Evolutionary conservation across 306 rosid genomes (phyloP).

Genomic region (Cucurbita pepo): DNA sequence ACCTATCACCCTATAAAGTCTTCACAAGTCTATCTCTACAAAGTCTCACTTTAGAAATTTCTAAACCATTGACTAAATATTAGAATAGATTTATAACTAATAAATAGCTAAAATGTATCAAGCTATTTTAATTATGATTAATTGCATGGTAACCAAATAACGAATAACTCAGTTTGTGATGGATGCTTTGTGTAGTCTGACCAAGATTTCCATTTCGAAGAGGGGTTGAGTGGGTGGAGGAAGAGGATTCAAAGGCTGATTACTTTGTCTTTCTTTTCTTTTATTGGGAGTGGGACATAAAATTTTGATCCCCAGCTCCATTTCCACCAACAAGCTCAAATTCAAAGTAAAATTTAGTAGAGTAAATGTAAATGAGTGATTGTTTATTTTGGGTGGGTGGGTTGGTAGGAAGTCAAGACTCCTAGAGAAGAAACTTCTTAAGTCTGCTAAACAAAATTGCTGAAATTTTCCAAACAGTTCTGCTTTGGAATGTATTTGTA

Average conservation of each 20-base stretch:
- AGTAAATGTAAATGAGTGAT: neutral
- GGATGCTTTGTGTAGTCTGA: neutral
- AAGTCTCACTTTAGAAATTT: neutral
- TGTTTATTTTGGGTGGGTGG: neutral
- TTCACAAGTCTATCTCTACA: no score
- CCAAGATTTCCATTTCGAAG: neutral
- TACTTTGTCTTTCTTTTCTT: neutral
- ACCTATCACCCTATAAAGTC: no score
- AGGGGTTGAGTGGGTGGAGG: neutral
- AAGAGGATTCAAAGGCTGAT: neutral
- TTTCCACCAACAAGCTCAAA: neutral
- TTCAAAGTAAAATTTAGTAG: neutral
- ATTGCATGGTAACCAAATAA: neutral
- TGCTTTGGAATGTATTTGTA: neutral
- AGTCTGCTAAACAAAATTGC: neutral
- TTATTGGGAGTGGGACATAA: neutral
- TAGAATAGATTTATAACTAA: no score
- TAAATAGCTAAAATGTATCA: neutral
- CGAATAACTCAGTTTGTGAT: neutral
- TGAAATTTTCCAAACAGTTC: neutral
- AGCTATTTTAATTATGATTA: neutral
- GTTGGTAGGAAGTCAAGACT: neutral
- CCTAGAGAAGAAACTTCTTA: constrained; percentile 2
- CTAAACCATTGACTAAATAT: neutral
- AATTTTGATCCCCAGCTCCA: neutral